Evolutionary conservation across 768 basidiomycete species (phyloP), one percentile per base, ranked within the genome.

Genomic region (Hygrocybe coccinea): DNA sequence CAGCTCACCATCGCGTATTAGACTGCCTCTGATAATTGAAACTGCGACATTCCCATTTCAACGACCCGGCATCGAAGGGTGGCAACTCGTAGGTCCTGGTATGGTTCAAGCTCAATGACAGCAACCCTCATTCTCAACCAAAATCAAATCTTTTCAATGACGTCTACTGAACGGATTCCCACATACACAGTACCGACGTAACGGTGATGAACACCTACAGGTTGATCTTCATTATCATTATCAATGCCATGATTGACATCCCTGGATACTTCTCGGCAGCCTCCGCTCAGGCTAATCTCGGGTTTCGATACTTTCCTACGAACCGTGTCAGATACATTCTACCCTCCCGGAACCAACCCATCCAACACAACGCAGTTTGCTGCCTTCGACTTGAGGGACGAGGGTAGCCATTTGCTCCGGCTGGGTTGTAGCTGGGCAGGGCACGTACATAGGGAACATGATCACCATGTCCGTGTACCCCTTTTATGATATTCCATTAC

Each of bases 1-100:
- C 56, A 62, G 0, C 54, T 61, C 57, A 67, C 80, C 39, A 58
- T 86, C 37, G 70, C 81, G 5, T 85, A 84, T 64, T 84, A 85
- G 64, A 66, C 85, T 57, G 71, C 85, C 7, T 61, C 74, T 45
- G 82, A 83, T 22, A 72, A 81, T 56, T 12, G 37, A 12, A 15
- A 46, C 47, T 17, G 48, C 45, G 14, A 57, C 70, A 53, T 66
- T 66, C 82, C 5, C 67, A 79, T 25, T 69, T 83, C 39, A 74
- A 70, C 39, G 73, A 76, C 52, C 59, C 72, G 0, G 45, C 58
- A 2, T 64, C 71, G 25, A 73, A 83, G 2, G 80, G 80, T 59
- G 81, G 74, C 61, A 69, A 59, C n/a, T 66, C 69, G 1, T 80
- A 81, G 56, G 80, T 77, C 41, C 62, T 81, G 10, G 68, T 68